Base-by-base conservation (phyloP, 306 rosid genomes). In the Quercus cerris region DNA sequence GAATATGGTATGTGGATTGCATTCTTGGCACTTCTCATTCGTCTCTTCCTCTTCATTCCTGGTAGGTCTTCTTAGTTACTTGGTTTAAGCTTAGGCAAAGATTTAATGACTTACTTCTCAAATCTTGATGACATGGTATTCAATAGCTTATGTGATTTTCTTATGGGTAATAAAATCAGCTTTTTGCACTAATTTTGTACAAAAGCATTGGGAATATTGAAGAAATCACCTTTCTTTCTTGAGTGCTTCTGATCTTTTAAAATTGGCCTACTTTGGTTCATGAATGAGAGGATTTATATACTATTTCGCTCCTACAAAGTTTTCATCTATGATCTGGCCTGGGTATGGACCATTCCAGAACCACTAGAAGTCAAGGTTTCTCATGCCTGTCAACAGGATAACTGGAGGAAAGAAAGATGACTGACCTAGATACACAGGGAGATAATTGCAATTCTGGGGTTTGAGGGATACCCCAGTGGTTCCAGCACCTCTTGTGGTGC, bases 1-100 rank as follows among this genome's bases (percentile, higher is more conserved):
- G 93, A 88, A 75, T 91, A 93, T 83, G 99, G 99, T 30, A 5
- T 81, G 63, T 95, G 99, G 98, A 31, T 87, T 25, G 98, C 98
- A 54, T 95, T 95, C 84, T 68, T 93, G 77, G 97, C 98, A 64
- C 92, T 95, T 79, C 72, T 93, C 15, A 89, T 91, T 74, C 97
- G 99, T 20, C 94, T 91, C 64, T 95, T 93, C 87, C 87, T 86
- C 90, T 78, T 62, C 35, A 87, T 91, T 83, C 93, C 93, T n/a
- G 92, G 95, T 91, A 74, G 61, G 85, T 80, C 71, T 70, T 58
- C 66, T 55, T 70, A 19, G 55, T 20, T 63, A 22, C 78, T 20
- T 49, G 64, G 59, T 51, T 74, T 73, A 23, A 58, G 61, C 49
- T 3, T 78, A 18, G 52, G 10, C 13, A n/a, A 58, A 25, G 35